Evolutionary conservation across 129 eudicot genomes (phyloP), one percentile per base, ranked within the genome.

Genomic region (Flaveria ramosissima): DNA sequence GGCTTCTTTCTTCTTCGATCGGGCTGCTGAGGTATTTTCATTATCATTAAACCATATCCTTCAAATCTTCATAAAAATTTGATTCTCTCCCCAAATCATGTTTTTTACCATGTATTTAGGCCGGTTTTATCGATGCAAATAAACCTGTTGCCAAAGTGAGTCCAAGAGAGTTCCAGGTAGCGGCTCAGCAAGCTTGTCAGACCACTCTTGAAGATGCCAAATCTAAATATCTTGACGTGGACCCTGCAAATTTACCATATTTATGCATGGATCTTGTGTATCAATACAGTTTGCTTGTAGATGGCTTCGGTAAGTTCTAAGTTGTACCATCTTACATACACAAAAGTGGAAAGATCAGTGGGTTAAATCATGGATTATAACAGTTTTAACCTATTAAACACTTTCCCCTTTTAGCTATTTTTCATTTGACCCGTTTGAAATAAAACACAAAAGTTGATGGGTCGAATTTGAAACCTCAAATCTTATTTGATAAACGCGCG

Each of bases 201-300:
- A 87, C 84, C 0, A 81, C 81, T 68, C 83, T 91, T 20, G 96
- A 86, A 59, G 85, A 87, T 77, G 97, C 85, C 61, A 84, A 81
- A 76, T 74, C 92, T 53, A 73, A 15, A 20, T 94, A 87, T 72
- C 88, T 89, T 21, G 68, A 73, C n/a, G 97, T 91, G 55, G 86
- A 88, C 2, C 24, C 72, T 1, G 81, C 69, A 32, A 87, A 91
- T 77, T 76, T 91, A 56, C 97, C 99, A 23, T 94, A 82, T 80
- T 56, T 94, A 60, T 94, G 99, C 90, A 86, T 94, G 99, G 99
- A 94, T 83, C 99, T 94, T 77, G 99, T 94, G 21, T 94, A 94
- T 64, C 96, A 94, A 64, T 91, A 76, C 76, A 91, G 97, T 5
- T 76, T 94, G 77, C 99, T 94, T 67, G 89, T 94, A 45, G 90